Evolutionary conservation across 2,329 filamentous ascomycete species (phyloP), one percentile per base, ranked within the genome.

Genomic region (Venturia asperata): DNA sequence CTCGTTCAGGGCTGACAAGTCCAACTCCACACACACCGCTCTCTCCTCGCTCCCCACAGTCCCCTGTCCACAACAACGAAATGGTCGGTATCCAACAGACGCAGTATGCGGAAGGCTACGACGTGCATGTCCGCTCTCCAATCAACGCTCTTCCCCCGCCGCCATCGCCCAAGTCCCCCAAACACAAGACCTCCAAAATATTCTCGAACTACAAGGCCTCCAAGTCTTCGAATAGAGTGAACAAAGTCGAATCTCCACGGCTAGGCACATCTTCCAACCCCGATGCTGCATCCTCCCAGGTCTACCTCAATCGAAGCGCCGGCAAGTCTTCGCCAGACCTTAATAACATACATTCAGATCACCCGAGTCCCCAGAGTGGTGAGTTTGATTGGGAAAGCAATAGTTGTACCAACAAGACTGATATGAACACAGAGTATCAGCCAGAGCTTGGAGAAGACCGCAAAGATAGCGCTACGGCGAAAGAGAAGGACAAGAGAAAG

Each of bases 161-260:
- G 41, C 65, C 64, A 34, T 66, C 64, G 17, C 66, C 66, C 21
- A 45, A 52, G 27, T 65, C 62, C 4, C 65, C 65, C 15, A 66
- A 66, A 58, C 61, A 65, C 34, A 66, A 62, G 47, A 24, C 62
- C 5, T 30, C 34, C 52, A 65, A 61, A 19, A 56, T 65, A 17
- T 82, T 82, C 68, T 74, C 77, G 55, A 81, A 81, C 68, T 76
- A 80, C 66, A 76, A 77, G 65, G 78, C 78, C 13, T 75, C 77
- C 6, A 81, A 79, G 66, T 80, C 79, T 37, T 78, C 78, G 6
- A 77, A 74, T 55, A 78, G 47, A 37, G 17, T 65, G 19, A 63
- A 63, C 27, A 63, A 63, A 41, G 19, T 27, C 21, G 30, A 61
- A 10, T 61, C 58, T 34, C 41, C 58, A 41, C 24, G 49, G 27